These are phyloP conservation scores for Podospora pseudoanserina DNA, from an alignment of 495 filamentous ascomycete species.

Conservation along the genomic window DNA sequence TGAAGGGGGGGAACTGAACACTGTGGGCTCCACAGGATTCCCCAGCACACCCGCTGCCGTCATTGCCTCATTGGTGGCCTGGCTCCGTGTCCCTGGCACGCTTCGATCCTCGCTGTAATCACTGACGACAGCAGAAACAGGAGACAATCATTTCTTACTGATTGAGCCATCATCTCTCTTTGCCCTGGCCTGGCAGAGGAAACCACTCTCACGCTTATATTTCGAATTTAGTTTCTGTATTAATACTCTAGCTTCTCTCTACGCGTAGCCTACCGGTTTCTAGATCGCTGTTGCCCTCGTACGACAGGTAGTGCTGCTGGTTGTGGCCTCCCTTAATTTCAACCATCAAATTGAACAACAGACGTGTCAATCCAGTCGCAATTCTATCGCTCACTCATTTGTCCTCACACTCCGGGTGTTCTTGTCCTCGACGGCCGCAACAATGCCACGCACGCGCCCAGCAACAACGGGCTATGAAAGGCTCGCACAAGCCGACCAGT, in stretches of 20 bases:
- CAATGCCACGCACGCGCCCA: conserved; percentile 52
- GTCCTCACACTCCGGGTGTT: background rate
- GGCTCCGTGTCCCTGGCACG: too few relatives aligned
- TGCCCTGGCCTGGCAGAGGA: conserved; percentile 6
- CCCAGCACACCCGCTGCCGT: conserved; percentile 5
- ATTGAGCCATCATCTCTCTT: background rate
- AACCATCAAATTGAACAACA: background rate
- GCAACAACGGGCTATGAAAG: conserved; percentile 88
- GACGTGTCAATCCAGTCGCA: too few relatives aligned
- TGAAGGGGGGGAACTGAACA: background rate
- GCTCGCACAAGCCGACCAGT: conserved; percentile 85
- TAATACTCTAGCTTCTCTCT: conserved; percentile 3
- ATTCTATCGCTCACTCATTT: background rate
- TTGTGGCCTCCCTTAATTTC: background rate
- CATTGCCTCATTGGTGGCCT: background rate
- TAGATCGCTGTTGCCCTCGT: background rate
- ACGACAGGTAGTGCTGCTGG: background rate
- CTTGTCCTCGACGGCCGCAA: background rate
- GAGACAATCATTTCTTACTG: background rate
- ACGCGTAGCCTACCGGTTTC: background rate
- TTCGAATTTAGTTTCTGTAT: background rate
- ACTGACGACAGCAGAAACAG: background rate
- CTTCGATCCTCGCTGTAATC: background rate
- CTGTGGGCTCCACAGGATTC: background rate
- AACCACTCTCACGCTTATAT: background rate